A percentile compares a stretch with the other conserved stretches of the same genome.
Evolutionary conservation across 1,284 basidiomycete species (phyloP).

Genomic region (Microbotryum violaceum): DNA sequence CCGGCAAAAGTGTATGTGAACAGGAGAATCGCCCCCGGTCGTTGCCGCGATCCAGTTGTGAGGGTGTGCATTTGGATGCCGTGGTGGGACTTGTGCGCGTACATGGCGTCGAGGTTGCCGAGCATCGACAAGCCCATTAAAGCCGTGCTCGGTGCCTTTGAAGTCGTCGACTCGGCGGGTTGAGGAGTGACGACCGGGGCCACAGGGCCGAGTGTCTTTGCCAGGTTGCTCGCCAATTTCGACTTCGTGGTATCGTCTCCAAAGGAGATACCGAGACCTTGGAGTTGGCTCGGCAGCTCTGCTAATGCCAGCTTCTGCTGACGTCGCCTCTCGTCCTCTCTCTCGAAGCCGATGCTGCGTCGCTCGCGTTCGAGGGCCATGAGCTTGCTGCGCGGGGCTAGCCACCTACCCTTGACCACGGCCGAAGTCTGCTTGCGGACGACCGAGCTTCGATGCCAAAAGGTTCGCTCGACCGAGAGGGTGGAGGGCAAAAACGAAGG

Average conservation of each 20-base stretch:
- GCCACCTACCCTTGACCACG: slow-evolving; percentile 56
- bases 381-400: slow-evolving; percentile 53
- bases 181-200: too few relatives aligned
- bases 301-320: neutral
- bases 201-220: neutral
- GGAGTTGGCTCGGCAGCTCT: neutral
- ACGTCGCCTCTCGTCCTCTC: slow-evolving; percentile 54
- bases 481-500: slow-evolving; percentile 52
- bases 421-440: slow-evolving; percentile 59
- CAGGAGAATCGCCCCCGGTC: slow-evolving; percentile 60
- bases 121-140: slow-evolving; percentile 66
- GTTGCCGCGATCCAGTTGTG: slow-evolving; percentile 68
- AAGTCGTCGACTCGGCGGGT: too few relatives aligned
- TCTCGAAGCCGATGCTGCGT: slow-evolving; percentile 57
- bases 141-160: slow-evolving; percentile 45
- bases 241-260: neutral
- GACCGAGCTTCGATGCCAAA: slow-evolving; percentile 64
- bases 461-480: slow-evolving; percentile 41
- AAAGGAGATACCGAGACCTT: slow-evolving; percentile 11
- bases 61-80: slow-evolving; percentile 53
- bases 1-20: slow-evolving; percentile 64
- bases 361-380: slow-evolving; percentile 58
- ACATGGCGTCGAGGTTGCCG: slow-evolving; percentile 61
- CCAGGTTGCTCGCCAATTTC: neutral
- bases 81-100: slow-evolving; percentile 56